Evolutionary conservation across 2,329 filamentous ascomycete species (phyloP).

Genomic region (Fusarium nanum): DNA sequence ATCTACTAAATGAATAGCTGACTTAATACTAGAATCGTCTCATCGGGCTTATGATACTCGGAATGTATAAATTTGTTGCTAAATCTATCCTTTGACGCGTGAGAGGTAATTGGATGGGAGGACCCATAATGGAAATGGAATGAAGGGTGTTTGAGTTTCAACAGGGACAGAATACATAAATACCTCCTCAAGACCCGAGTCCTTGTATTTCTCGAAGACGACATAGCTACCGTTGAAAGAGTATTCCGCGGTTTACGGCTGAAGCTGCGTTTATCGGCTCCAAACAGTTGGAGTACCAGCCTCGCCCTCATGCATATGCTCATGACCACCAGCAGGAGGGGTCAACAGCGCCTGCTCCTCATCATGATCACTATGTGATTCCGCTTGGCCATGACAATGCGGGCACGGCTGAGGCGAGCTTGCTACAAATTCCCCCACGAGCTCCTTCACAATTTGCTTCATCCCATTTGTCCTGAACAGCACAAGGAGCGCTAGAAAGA

Average conservation of each 20-base stretch:
- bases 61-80: too few species aligned
- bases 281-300: neutral
- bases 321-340: neutral
- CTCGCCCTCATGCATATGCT: neutral
- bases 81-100: too few species aligned
- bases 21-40: too few species aligned
- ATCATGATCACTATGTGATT: neutral
- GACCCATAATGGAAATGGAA: too few species aligned
- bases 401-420: neutral
- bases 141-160: too few species aligned
- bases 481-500: neutral
- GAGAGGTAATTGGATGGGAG: too few species aligned
- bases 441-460: neutral
- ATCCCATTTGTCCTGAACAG: neutral
- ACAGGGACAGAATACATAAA: too few species aligned
- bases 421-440: neutral
- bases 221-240: fast-evolving
- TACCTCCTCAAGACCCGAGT: fast-evolving
- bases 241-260: fast-evolving
- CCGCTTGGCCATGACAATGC: neutral
- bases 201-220: too few species aligned
- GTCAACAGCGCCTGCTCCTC: neutral
- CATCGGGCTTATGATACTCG: too few species aligned
- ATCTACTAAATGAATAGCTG: fast-evolving
- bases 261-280: neutral